Base-by-base conservation (phyloP, 164 flowering plant genomes). In the Litsea cubeba region DNA sequence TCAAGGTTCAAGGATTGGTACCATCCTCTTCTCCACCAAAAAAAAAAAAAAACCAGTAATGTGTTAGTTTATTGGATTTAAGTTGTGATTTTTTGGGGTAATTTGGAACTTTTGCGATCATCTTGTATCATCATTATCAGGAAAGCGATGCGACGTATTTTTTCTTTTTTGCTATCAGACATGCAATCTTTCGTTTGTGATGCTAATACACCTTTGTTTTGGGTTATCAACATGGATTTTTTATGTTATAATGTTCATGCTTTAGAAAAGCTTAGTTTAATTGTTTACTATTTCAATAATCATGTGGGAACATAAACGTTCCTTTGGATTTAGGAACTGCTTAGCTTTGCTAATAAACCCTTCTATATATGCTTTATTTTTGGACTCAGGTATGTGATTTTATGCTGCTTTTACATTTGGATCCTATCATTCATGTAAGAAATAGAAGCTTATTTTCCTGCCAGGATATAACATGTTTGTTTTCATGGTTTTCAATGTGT, bases 211-310 rank as follows among this genome's bases (percentile, higher is more conserved):
- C 24, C 46, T 62, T 75, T 54, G 62, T 15, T 15, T 64, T 63
- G 51, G 20, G 49, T 22, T 46, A 20, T 67, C 1, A 12, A 28
- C 7, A 1, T 32, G 72, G 66, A 46, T 22, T 74, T 40, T 74
- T 66, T 28, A 71, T 74, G 80, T 14, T 57, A 50, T 30, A 67
- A 8, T 64, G 50, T 6, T 12, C 68, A 49, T 66, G 25, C 17
- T 66, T 5, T 35, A 66, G 3, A 30, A 22, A 17, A 5, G 24
- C 15, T 66, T 17, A 8, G n/a, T 66, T 28, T 5, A 30, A 15
- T 66, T 8, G 8, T 25, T 63, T 17, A 66, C 22, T 66, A 35
- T 66, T 22, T 66, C 6, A 28, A 15, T 10, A 66, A 28, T 66
- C 69, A 18, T 30, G 49, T 26, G 50, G 40, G 3, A 63, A 66